Conservation (phyloP, 805 yeast species). For the Candida tallmaniae region DNA sequence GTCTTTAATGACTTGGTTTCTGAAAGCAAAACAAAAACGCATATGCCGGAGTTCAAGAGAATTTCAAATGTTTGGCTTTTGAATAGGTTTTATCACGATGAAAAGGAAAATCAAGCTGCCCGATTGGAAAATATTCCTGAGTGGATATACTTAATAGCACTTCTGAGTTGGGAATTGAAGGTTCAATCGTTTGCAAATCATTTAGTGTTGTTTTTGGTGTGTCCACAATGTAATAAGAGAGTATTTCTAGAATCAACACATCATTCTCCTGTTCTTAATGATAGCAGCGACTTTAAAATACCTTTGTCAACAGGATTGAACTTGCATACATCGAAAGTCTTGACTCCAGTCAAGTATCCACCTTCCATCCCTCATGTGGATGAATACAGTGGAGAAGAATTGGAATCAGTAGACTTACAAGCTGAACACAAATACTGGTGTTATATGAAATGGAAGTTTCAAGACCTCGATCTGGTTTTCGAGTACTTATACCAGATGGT, state of each 20-base stretch:
- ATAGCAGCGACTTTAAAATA: neutral
- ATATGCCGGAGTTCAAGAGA: slow-evolving; percentile 12
- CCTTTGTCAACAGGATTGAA: slow-evolving; percentile 12
- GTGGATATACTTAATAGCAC: slow-evolving; percentile 33
- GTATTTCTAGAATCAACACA: slow-evolving; percentile 20
- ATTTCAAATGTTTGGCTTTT: slow-evolving; percentile 32
- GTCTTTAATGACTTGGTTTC: slow-evolving; percentile 2
- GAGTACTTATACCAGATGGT: slow-evolving; percentile 23
- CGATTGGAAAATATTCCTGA: slow-evolving; percentile 22
- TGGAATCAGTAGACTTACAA: slow-evolving; percentile 16
- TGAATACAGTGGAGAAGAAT: slow-evolving; percentile 17
- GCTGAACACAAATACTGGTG: slow-evolving; percentile 38
- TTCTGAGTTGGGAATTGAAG: slow-evolving; percentile 34
- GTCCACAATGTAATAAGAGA: slow-evolving; percentile 34
- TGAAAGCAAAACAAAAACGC: neutral
- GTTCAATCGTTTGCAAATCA: slow-evolving; percentile 25
- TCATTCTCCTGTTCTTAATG: slow-evolving; percentile 7
- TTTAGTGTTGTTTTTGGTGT: slow-evolving; percentile 27
- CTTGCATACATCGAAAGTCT: slow-evolving; percentile 19
- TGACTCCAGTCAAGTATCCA: slow-evolving; percentile 30
- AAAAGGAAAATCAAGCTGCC: slow-evolving; percentile 27
- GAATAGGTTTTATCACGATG: slow-evolving; percentile 24
- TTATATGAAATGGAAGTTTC: slow-evolving; percentile 10
- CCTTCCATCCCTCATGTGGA: slow-evolving; percentile 14
- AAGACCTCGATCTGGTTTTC: neutral